Percentiles rank a stretch among this genome's conserved stretches.
Evolutionary conservation across 495 filamentous ascomycete species (phyloP).

Genomic region (Saxophila tyrrhenica): DNA sequence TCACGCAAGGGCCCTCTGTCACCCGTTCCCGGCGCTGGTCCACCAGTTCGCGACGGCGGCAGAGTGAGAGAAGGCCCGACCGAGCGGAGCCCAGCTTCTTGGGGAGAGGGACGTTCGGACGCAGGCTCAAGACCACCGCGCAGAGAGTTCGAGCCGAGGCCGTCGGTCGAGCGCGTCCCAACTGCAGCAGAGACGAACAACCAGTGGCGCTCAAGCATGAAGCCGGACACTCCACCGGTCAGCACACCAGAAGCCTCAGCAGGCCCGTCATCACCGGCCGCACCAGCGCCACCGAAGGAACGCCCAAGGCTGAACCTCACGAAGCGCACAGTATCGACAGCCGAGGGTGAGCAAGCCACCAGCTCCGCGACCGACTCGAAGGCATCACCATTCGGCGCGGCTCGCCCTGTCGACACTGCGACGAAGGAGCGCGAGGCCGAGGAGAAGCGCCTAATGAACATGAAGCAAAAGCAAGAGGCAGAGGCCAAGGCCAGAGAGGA

Average conservation of each 20-base stretch:
- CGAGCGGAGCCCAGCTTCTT: slow-evolving; percentile 58
- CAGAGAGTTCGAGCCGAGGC: slow-evolving; percentile 54
- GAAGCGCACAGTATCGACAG: slow-evolving; percentile 80
- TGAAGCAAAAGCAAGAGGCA: slow-evolving; percentile 73
- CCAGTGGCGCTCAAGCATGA: slow-evolving; percentile 77
- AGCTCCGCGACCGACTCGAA: slow-evolving; percentile 55
- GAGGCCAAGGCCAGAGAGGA: slow-evolving; percentile 80
- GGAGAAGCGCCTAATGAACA: slow-evolving; percentile 62
- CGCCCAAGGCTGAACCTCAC: slow-evolving; percentile 71
- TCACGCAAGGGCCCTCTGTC: slow-evolving; percentile 89
- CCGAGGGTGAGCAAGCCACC: slow-evolving; percentile 40
- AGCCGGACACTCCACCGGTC: slow-evolving; percentile 47
- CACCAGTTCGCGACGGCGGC: slow-evolving; percentile 20
- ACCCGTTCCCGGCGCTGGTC: slow-evolving; percentile 40
- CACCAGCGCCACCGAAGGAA: slow-evolving; percentile 38
- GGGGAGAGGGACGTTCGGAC: slow-evolving; percentile 73
- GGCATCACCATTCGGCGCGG: slow-evolving; percentile 84
- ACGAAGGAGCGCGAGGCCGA: slow-evolving; percentile 79
- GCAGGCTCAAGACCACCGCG: slow-evolving; percentile 74
- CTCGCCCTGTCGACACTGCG: slow-evolving; percentile 79
- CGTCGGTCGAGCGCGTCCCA: slow-evolving; percentile 49
- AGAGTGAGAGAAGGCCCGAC: slow-evolving; percentile 49
- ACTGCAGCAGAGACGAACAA: slow-evolving; percentile 80
- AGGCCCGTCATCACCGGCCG: slow-evolving; percentile 56
- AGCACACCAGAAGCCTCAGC: slow-evolving; percentile 50